Percentiles rank a stretch among this genome's conserved stretches.
Evolutionary conservation across 495 filamentous ascomycete species (phyloP).

Genomic region (Friedmanniomyces endolithicus): DNA sequence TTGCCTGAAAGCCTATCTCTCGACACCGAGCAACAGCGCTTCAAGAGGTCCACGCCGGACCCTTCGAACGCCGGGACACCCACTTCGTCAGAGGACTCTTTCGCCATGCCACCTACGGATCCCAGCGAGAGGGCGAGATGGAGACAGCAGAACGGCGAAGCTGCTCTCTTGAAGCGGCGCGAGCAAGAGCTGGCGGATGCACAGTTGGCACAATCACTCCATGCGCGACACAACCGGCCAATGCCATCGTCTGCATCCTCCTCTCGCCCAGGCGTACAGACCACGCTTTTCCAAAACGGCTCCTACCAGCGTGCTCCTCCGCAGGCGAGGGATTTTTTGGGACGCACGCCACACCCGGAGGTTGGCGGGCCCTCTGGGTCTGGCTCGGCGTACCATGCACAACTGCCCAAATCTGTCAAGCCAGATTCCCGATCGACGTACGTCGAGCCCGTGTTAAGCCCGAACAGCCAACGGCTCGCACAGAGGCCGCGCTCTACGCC

Average conservation of each 20-base stretch:
- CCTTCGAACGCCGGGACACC: constrained; percentile 5
- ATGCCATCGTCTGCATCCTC: neutral
- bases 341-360: neutral
- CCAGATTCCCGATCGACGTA: neutral
- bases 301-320: constrained; percentile 11
- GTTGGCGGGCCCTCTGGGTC: neutral
- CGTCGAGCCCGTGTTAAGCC: constrained; percentile 7
- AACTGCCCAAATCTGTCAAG: neutral
- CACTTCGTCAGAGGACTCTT: neutral
- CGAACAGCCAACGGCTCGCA: constrained; percentile 3
- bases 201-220: constrained; percentile 6
- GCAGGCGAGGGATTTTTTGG: neutral
- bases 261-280: constrained; percentile 7
- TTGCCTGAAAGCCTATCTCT: neutral
- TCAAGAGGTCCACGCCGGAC: constrained; percentile 15
- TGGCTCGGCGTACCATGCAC: neutral
- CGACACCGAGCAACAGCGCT: constrained; percentile 4
- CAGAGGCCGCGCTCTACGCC: neutral
- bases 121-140: neutral
- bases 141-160: constrained; percentile 8
- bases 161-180: neutral
- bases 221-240: neutral
- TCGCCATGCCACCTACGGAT: neutral
- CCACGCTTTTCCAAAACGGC: constrained; percentile 12
- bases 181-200: constrained; percentile 4